phyloP scores from a whole-genome alignment of 2,329 filamentous ascomycete species.

The Colletotrichum cereale region DNA sequence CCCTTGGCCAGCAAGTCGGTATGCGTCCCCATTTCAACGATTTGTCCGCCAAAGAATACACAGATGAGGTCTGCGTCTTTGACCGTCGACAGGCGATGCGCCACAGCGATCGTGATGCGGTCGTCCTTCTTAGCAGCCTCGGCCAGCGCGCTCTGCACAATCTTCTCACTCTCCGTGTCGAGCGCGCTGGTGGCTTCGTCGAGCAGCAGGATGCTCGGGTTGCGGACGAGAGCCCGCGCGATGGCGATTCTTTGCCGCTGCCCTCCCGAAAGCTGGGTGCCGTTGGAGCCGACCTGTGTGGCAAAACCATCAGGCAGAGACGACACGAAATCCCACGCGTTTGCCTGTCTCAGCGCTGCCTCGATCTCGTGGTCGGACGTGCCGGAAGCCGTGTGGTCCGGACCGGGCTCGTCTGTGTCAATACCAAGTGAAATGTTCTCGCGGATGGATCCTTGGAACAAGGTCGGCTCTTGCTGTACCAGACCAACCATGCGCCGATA shows the following conservation, averaged over 20 bases:
- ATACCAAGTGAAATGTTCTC: conserved; percentile 67
- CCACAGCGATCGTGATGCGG: conserved; percentile 72
- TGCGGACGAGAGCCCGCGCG: conserved; percentile 75
- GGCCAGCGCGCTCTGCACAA: conserved; percentile 72
- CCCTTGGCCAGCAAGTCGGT: neutral
- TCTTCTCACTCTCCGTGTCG: conserved; percentile 73
- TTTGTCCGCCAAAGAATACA: neutral
- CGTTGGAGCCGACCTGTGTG: conserved; percentile 74
- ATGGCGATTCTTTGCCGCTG: conserved; percentile 81
- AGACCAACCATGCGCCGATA: conserved; percentile 24
- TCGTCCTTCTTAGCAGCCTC: conserved; percentile 47
- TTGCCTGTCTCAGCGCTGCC: conserved; percentile 65
- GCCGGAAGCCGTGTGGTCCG: neutral
- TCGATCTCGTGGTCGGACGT: conserved; percentile 57
- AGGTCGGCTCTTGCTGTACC: conserved; percentile 31
- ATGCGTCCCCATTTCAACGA: neutral
- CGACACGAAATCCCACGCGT: conserved; percentile 67
- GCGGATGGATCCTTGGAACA: conserved; percentile 59
- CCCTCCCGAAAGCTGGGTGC: conserved; percentile 77
- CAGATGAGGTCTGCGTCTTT: conserved; percentile 69
- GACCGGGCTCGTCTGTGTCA: neutral
- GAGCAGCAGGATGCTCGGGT: conserved; percentile 74
- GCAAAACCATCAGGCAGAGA: conserved; percentile 68
- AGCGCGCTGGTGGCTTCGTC: conserved; percentile 79
- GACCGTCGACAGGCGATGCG: conserved; percentile 68